Conservation (phyloP, 2,329 filamentous ascomycete genomes). For the Didymosphaeria variabile region DNA sequence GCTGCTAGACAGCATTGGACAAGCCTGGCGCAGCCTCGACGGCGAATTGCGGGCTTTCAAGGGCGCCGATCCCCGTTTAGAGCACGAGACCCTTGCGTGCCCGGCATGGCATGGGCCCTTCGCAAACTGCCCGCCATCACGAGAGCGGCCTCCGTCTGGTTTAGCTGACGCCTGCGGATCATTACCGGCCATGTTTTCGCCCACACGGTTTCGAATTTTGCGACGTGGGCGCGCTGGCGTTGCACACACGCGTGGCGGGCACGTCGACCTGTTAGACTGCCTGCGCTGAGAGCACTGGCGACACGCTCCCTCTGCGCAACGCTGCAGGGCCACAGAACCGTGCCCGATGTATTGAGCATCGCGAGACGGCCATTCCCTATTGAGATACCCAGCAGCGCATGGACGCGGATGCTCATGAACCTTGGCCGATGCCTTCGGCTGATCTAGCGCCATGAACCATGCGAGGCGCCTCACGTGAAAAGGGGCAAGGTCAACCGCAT, state of each 20-base stretch:
- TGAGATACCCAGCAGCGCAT: constrained; percentile 21
- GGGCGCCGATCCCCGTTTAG: constrained; percentile 41
- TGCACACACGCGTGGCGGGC: not conserved
- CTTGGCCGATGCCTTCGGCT: constrained; percentile 40
- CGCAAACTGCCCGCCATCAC: constrained; percentile 27
- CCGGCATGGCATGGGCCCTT: constrained; percentile 8
- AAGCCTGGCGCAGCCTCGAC: constrained; percentile 5
- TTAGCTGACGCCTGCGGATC: constrained; percentile 6
- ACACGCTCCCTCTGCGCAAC: constrained; percentile 16
- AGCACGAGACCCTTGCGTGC: constrained; percentile 34
- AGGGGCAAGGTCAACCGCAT: constrained; percentile 25
- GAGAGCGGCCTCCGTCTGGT: constrained; percentile 11
- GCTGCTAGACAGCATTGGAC: constrained; percentile 28
- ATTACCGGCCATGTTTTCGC: constrained; percentile 19
- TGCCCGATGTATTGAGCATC: constrained; percentile 32
- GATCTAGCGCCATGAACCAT: constrained; percentile 34
- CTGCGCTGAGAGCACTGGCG: not conserved
- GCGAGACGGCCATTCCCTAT: constrained; percentile 31
- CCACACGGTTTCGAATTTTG: not conserved
- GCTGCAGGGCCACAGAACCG: constrained; percentile 33
- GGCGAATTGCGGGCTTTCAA: constrained; percentile 30
- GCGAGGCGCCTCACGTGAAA: constrained; percentile 39
- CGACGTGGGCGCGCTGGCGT: not conserved
- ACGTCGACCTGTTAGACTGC: not conserved
- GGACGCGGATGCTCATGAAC: constrained; percentile 26